A percentile compares a stretch with the other conserved stretches of the same genome.
These are phyloP conservation scores for Triticum monococcum DNA, from an alignment of 176 grass and related monocot genomes.

Conservation along the genomic window DNA sequence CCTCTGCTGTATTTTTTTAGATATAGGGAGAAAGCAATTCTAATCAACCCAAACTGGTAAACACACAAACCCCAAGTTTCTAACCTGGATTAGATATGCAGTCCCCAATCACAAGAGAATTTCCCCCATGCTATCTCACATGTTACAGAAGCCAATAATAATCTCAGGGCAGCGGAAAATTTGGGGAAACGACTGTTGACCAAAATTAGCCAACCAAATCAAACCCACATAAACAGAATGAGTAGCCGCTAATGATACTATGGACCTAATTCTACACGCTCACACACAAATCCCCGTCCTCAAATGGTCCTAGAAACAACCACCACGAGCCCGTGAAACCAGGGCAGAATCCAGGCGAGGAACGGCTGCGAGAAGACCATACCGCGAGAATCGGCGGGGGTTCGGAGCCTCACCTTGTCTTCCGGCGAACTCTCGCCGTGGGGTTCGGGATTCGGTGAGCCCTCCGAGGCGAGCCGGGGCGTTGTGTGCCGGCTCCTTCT, in stretches of 20 bases:
- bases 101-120: neutral
- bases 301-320: neutral
- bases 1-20: neutral
- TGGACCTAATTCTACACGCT: neutral
- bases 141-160: neutral
- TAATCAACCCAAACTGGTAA: neutral
- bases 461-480: neutral
- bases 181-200: neutral
- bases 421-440: neutral
- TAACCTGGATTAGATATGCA: neutral
- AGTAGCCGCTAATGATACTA: neutral
- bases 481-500: neutral
- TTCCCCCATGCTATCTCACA: neutral
- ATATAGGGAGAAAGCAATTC: neutral
- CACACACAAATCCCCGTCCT: neutral
- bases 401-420: neutral
- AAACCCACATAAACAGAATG: neutral
- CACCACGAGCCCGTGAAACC: neutral
- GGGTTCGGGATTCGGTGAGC: neutral
- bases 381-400: neutral
- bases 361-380: neutral
- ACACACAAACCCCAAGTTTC: neutral
- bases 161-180: neutral
- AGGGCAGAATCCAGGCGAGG: neutral
- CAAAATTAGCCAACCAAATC: neutral